phyloP scores from a whole-genome alignment of 495 filamentous ascomycete species.

The Chaetomidium leptoderma region DNA sequence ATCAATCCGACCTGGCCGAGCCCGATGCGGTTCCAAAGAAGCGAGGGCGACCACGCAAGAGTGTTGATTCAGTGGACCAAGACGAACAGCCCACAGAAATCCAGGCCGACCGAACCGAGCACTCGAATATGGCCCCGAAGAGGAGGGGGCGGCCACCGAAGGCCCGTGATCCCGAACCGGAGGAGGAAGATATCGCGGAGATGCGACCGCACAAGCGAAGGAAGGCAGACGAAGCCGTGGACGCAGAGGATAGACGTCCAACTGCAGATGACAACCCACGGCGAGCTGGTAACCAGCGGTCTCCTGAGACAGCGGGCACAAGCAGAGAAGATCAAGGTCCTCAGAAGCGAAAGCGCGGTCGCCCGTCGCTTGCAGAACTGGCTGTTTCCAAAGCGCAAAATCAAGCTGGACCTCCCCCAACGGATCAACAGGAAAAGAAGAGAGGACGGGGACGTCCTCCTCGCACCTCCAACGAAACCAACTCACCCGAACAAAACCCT shows the following conservation, averaged over 20 bases:
- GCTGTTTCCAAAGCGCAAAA: slow-evolving; percentile 27
- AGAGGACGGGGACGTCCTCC: slow-evolving; percentile 3
- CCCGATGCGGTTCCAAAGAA: slow-evolving; percentile 1
- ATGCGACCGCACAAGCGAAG: slow-evolving; percentile 20
- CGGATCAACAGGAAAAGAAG: slow-evolving; percentile 11
- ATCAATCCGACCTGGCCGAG: not conserved
- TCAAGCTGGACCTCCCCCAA: not conserved
- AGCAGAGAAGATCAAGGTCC: not conserved
- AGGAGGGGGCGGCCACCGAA: slow-evolving; percentile 25
- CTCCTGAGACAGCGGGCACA: not conserved
- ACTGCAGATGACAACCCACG: slow-evolving; percentile 15
- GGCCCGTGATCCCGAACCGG: slow-evolving; percentile 1
- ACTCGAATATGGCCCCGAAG: not conserved
- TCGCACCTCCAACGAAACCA: not conserved
- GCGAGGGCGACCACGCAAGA: slow-evolving; percentile 23
- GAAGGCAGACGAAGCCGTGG: not conserved
- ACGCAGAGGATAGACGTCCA: not conserved
- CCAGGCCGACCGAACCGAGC: not conserved
- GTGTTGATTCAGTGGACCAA: not conserved
- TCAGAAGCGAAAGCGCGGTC: slow-evolving; percentile 16
- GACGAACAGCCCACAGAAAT: not conserved
- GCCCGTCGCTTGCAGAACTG: slow-evolving; percentile 25
- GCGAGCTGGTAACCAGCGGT: slow-evolving; percentile 9
- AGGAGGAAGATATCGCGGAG: slow-evolving; percentile 3
- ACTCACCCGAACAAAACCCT: not conserved